Percentiles rank a stretch among this genome's conserved stretches.
Evolutionary conservation across 805 yeast species (phyloP).

Genomic region (Yarrowia sp.): DNA sequence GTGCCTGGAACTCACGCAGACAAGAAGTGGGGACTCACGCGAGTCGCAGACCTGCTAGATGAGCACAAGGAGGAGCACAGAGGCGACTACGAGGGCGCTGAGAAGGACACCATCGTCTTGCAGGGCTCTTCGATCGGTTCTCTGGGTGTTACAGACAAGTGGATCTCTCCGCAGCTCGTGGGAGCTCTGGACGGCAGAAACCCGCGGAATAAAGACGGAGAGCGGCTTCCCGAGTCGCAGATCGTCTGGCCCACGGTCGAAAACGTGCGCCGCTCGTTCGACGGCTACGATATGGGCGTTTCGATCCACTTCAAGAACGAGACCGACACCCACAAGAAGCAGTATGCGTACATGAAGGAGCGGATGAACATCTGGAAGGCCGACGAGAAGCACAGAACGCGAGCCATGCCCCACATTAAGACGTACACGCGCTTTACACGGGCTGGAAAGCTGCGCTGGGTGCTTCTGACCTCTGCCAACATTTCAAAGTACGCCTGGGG

Average conservation of each 20-base stretch:
- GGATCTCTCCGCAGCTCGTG: conserved; percentile 30
- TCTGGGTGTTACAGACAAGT: conserved; percentile 32
- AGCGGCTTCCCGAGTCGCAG: conserved; percentile 23
- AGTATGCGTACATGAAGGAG: conserved; percentile 45
- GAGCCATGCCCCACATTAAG: conserved; percentile 64
- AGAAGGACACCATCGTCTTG: conserved; percentile 24
- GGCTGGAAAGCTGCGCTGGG: conserved; percentile 54
- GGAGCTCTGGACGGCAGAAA: background rate
- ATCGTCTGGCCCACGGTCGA: conserved; percentile 48
- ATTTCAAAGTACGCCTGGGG: conserved; percentile 85
- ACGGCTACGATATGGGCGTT: conserved; percentile 51
- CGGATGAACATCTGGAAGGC: conserved; percentile 50
- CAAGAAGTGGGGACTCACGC: background rate
- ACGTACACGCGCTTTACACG: conserved; percentile 45
- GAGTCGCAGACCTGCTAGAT: background rate
- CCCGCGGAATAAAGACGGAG: background rate
- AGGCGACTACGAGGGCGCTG: background rate
- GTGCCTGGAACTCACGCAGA: conserved; percentile 36
- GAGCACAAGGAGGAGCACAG: conserved; percentile 2
- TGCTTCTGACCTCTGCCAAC: conserved; percentile 70
- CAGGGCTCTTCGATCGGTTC: conserved; percentile 38
- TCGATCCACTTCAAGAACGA: conserved; percentile 49
- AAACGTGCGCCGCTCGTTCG: conserved; percentile 43
- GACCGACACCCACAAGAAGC: conserved; percentile 37
- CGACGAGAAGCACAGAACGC: conserved; percentile 36